Evolutionary conservation across 768 basidiomycete genomes (phyloP).

Genomic region (Xerocomus spinulosus): DNA sequence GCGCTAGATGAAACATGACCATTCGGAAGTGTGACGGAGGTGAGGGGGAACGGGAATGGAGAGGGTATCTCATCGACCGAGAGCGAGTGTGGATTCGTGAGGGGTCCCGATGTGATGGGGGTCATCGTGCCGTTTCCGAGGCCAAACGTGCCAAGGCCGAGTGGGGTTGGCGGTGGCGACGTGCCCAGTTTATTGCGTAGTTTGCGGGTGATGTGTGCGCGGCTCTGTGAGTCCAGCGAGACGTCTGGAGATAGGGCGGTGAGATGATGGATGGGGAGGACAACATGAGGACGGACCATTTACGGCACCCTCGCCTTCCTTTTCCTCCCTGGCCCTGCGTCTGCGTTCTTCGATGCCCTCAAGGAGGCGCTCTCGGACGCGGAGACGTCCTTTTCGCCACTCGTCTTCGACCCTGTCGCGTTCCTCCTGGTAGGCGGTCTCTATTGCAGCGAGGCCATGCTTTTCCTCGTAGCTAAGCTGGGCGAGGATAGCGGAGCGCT

Average conservation of each 20-base stretch:
- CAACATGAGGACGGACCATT: conserved; percentile 44
- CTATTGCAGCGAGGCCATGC: conserved; percentile 59
- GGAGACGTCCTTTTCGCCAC: conserved; percentile 60
- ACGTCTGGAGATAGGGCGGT: conserved; percentile 48
- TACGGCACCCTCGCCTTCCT: conserved; percentile 80
- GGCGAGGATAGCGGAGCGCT: conserved; percentile 70
- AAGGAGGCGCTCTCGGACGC: conserved; percentile 69
- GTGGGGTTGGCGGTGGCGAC: conserved; percentile 74
- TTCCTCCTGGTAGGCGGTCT: conserved; percentile 74
- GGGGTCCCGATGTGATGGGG: conserved; percentile 63
- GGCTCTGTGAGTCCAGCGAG: conserved; percentile 68
- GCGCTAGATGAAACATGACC: conserved; percentile 31
- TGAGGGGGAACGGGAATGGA: conserved; percentile 74
- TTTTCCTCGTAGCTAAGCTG: conserved; percentile 65
- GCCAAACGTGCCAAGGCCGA: conserved; percentile 36
- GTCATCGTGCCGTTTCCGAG: conserved; percentile 40
- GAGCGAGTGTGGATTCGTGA: conserved; percentile 80
- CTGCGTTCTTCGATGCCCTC: conserved; percentile 84
- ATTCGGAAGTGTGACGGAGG: conserved; percentile 44
- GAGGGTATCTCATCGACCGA: conserved; percentile 84
- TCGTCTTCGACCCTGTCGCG: conserved; percentile 77
- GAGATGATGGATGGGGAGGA: conserved; percentile 1
- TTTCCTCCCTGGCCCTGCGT: conserved; percentile 77
- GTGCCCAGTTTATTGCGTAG: conserved; percentile 76
- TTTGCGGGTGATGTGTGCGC: conserved; percentile 79